These are phyloP conservation scores for Thermothelomyces thermophilus DNA, from an alignment of 2,329 filamentous ascomycete genomes.

Conservation along the genomic window DNA sequence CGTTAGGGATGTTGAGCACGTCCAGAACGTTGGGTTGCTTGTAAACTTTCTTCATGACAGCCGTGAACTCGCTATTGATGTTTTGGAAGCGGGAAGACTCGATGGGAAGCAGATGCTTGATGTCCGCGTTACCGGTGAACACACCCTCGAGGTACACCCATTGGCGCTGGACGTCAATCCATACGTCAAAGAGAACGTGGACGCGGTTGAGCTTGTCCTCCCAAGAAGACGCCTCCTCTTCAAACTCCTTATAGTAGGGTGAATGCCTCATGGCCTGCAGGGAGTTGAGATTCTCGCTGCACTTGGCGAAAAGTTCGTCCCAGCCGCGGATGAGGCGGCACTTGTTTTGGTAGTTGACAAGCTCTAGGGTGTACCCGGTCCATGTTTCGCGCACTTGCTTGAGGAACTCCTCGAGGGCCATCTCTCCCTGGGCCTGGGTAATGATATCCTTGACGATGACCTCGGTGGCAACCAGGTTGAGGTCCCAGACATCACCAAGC, in stretches of 20 bases:
- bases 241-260: constrained; percentile 98
- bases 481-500: constrained; percentile 96
- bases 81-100: constrained; percentile 97
- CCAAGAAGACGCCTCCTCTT: constrained; percentile 93
- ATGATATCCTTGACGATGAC: constrained; percentile 87
- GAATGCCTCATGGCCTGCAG: constrained; percentile 98
- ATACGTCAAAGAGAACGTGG: constrained; percentile 96
- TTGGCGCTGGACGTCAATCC: constrained; percentile 99
- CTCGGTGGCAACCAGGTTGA: constrained; percentile 84
- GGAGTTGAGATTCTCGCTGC: constrained; percentile 95
- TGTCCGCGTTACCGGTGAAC: constrained; percentile 97
- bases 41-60: constrained; percentile 99
- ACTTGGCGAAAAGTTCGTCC: constrained; percentile 97
- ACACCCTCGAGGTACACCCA: constrained; percentile 99
- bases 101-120: constrained; percentile 94
- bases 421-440: constrained; percentile 90
- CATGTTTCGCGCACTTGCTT: constrained; percentile 95
- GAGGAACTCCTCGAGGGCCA: constrained; percentile 96
- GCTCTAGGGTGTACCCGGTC: constrained; percentile 89
- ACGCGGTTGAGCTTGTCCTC: constrained; percentile 97
- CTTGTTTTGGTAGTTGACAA: constrained; percentile 97
- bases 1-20: constrained; percentile 89
- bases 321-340: constrained; percentile 94
- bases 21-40: constrained; percentile 94
- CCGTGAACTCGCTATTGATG: constrained; percentile 97